phyloP scores from a whole-genome alignment of 176 grass and related monocot genomes.

The Musa schizocarpa region DNA sequence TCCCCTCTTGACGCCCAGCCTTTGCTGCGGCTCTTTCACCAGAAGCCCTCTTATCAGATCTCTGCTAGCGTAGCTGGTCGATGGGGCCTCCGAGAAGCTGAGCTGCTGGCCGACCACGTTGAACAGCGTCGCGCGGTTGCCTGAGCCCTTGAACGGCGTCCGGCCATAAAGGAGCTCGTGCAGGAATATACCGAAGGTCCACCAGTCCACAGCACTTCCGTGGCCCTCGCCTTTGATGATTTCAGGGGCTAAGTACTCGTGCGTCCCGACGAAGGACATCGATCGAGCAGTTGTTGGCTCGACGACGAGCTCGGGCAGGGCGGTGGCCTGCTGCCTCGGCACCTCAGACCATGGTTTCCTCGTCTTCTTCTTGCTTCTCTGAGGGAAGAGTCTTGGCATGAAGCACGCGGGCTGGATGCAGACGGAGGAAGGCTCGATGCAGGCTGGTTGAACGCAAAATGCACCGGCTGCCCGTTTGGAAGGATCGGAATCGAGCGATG shows the following conservation, averaged over 20 bases:
- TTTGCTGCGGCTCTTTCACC: slow-evolving; percentile 82
- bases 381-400: slow-evolving; percentile 57
- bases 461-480: slow-evolving; percentile 32
- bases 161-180: slow-evolving; percentile 80
- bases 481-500: slow-evolving; percentile 55
- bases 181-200: slow-evolving; percentile 94
- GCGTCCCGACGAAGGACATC: slow-evolving; percentile 93
- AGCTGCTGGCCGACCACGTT: slow-evolving; percentile 89
- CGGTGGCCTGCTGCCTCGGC: slow-evolving; percentile 25
- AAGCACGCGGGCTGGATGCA: slow-evolving; percentile 84
- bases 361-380: slow-evolving; percentile 73
- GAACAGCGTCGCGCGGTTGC: slow-evolving; percentile 80
- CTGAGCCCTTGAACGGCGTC: slow-evolving; percentile 93
- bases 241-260: slow-evolving; percentile 85
- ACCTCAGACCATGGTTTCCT: slow-evolving; percentile 42
- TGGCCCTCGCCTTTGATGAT: slow-evolving; percentile 97
- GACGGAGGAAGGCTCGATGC: slow-evolving; percentile 72
- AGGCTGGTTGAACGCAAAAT: slow-evolving; percentile 82
- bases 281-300: slow-evolving; percentile 84
- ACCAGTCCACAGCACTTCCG: slow-evolving; percentile 96
- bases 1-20: slow-evolving; percentile 74
- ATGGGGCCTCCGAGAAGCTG: slow-evolving; percentile 65
- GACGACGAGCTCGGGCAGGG: slow-evolving; percentile 64
- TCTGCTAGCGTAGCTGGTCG: slow-evolving; percentile 58
- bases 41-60: slow-evolving; percentile 86